Conservation (phyloP, 23 red algal species). For the Gracilaria caudata region DNA sequence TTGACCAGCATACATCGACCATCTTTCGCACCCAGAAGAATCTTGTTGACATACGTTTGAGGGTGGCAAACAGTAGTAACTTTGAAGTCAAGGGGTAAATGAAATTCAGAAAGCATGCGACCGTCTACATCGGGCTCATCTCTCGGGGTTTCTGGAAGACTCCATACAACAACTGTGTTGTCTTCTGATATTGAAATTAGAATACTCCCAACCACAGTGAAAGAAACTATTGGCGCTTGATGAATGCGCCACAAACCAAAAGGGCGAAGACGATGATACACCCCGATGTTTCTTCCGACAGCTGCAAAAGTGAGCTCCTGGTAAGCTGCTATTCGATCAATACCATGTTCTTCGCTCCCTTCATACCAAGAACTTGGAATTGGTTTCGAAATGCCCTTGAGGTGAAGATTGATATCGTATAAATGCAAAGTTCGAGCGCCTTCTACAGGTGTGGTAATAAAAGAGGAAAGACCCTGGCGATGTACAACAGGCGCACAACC, state of each 20-base stretch:
- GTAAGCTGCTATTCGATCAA: slow-evolving; percentile 42
- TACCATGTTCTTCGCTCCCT: not conserved
- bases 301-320: slow-evolving; percentile 83
- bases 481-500: slow-evolving; percentile 39
- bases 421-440: slow-evolving; percentile 75
- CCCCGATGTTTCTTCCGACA: slow-evolving; percentile 39
- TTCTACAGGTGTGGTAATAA: slow-evolving; percentile 73
- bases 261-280: slow-evolving; percentile 64
- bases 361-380: slow-evolving; percentile 52
- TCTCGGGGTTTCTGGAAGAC: slow-evolving; percentile 43
- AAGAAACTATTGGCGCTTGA: slow-evolving; percentile 49
- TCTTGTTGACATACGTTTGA: slow-evolving; percentile 87
- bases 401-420: slow-evolving; percentile 73
- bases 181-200: slow-evolving; percentile 51
- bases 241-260: slow-evolving; percentile 43
- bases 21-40: slow-evolving; percentile 74
- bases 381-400: slow-evolving; percentile 69
- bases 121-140: slow-evolving; percentile 11
- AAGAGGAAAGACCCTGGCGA: slow-evolving; percentile 65
- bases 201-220: slow-evolving; percentile 63
- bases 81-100: slow-evolving; percentile 41
- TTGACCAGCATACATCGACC: slow-evolving; percentile 81
- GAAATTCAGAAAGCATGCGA: slow-evolving; percentile 40
- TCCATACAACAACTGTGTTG: slow-evolving; percentile 50
- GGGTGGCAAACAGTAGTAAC: slow-evolving; percentile 67